Percentiles rank a stretch among this genome's conserved stretches.
Conservation (phyloP, 2,329 filamentous ascomycete genomes). For the Ophiostoma perfectum region DNA sequence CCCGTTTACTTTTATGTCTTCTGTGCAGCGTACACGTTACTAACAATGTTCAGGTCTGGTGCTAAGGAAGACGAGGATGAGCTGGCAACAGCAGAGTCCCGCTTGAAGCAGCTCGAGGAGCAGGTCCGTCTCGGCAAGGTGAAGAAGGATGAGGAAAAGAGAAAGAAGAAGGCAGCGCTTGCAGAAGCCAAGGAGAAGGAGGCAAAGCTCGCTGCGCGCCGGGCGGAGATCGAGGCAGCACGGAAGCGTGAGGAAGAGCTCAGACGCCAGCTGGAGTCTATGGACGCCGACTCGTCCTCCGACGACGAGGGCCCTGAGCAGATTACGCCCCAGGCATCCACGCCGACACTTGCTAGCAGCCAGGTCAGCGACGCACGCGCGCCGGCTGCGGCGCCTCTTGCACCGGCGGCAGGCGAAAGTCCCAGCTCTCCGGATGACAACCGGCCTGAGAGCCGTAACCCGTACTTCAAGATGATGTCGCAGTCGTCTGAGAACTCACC, state of each 20-base stretch:
- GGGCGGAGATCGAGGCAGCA: constrained; percentile 87
- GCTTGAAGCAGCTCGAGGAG: constrained; percentile 84
- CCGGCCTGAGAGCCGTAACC: constrained; percentile 82
- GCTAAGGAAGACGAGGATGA: constrained; percentile 73
- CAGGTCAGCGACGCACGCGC: constrained; percentile 48
- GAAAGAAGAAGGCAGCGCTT: constrained; percentile 78
- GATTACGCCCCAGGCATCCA: constrained; percentile 55
- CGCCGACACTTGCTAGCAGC: constrained; percentile 31
- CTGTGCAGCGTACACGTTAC: no score
- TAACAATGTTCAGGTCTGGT: constrained; percentile 40
- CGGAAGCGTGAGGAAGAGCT: constrained; percentile 86
- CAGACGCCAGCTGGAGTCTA: constrained; percentile 74
- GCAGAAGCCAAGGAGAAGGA: constrained; percentile 87
- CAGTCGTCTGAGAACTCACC: constrained; percentile 55
- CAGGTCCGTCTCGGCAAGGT: constrained; percentile 90
- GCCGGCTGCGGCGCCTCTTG: constrained; percentile 35
- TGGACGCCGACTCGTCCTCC: constrained; percentile 57
- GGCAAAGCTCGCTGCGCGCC: constrained; percentile 71
- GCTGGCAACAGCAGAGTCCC: constrained; percentile 70
- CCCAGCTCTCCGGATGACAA: constrained; percentile 45
- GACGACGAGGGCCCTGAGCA: constrained; percentile 73
- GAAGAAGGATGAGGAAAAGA: constrained; percentile 95
- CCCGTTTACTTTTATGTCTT: no score
- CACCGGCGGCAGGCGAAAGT: constrained; percentile 41
- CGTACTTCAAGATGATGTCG: constrained; percentile 85